A percentile compares a stretch with the other conserved stretches of the same genome.
These are phyloP conservation scores for Cladosporium sp. DNA, from an alignment of 2,329 filamentous ascomycete genomes.

Conservation along the genomic window DNA sequence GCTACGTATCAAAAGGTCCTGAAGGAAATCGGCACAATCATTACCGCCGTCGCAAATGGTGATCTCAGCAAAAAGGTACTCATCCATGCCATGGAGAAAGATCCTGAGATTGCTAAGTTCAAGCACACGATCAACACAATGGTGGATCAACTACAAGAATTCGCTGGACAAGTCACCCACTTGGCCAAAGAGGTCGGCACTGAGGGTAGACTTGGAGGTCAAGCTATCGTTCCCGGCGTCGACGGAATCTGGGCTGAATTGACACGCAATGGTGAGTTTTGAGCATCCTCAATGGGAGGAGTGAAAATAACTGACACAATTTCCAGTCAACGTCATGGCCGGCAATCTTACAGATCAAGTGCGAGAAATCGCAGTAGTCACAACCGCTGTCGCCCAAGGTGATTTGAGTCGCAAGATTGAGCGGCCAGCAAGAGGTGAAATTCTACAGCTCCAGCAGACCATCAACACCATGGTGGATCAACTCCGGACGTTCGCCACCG, in stretches of 20 bases:
- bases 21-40: slow-evolving; percentile 93
- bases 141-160: slow-evolving; percentile 97
- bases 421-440: slow-evolving; percentile 89
- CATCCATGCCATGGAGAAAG: slow-evolving; percentile 94
- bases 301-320: slow-evolving; percentile 19
- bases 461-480: slow-evolving; percentile 66
- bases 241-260: slow-evolving; percentile 97
- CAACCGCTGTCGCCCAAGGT: slow-evolving; percentile 88
- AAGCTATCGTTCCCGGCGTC: slow-evolving; percentile 89
- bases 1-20: slow-evolving; percentile 97
- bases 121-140: slow-evolving; percentile 98
- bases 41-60: slow-evolving; percentile 91
- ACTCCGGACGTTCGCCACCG: slow-evolving; percentile 61
- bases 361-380: slow-evolving; percentile 94
- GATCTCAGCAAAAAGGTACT: slow-evolving; percentile 95
- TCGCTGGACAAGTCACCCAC: slow-evolving; percentile 92
- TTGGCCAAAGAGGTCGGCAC: slow-evolving; percentile 95
- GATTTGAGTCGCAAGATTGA: slow-evolving; percentile 95
- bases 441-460: slow-evolving; percentile 89
- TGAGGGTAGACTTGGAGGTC: slow-evolving; percentile 87
- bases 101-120: slow-evolving; percentile 96
- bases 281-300: neutral
- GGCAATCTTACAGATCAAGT: slow-evolving; percentile 98
- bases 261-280: slow-evolving; percentile 55
- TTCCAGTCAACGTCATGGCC: slow-evolving; percentile 88